Evolutionary conservation across 139 green algal species (phyloP).

Genomic region (Raphidocelis subcapitata): DNA sequence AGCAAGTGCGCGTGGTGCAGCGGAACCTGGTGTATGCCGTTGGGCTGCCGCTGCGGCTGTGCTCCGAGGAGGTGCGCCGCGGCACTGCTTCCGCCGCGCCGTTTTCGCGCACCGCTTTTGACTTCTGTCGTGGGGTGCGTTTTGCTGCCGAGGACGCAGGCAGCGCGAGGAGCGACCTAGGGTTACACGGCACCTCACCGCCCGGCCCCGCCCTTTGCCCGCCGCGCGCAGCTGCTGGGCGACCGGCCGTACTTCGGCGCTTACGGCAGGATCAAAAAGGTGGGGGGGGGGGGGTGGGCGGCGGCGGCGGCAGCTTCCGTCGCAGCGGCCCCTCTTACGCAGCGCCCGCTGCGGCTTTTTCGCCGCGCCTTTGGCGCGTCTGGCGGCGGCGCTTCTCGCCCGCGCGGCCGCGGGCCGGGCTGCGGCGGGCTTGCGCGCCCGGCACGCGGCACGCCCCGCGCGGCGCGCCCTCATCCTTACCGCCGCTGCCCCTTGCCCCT

Average conservation of each 20-base stretch:
- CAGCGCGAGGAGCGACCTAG: no score
- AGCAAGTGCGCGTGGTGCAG: slow-evolving; percentile 90
- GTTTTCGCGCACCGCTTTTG: neutral
- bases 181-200: no score
- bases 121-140: neutral
- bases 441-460: neutral
- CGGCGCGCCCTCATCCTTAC: no score
- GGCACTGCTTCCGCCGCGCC: neutral
- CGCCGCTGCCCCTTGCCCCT: no score
- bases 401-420: neutral
- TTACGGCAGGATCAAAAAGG: slow-evolving; percentile 47
- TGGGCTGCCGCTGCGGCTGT: slow-evolving; percentile 77
- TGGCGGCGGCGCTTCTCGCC: neutral
- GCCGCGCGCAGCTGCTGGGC: slow-evolving; percentile 42
- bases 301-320: neutral
- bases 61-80: slow-evolving; percentile 69
- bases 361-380: neutral
- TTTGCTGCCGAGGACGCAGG: neutral
- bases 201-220: no score
- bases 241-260: slow-evolving; percentile 41
- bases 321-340: neutral
- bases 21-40: slow-evolving; percentile 92
- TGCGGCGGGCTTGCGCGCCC: neutral
- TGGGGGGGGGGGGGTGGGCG: neutral
- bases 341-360: neutral